phyloP scores from a whole-genome alignment of 176 grass and related monocot species.

The Metroxylon sagu region DNA sequence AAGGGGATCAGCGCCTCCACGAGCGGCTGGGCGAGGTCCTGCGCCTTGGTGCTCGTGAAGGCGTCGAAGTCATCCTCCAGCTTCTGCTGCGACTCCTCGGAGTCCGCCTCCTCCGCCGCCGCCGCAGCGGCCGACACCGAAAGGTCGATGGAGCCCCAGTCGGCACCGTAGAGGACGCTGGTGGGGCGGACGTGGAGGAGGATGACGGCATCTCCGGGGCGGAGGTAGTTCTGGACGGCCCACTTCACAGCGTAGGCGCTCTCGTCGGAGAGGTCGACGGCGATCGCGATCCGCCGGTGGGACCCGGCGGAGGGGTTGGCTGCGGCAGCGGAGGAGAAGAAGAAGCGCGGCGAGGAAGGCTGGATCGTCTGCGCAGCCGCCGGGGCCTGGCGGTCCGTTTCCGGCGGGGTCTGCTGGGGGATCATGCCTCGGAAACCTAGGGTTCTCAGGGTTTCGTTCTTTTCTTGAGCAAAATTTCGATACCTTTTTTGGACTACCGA shows the following conservation, averaged over 20 bases:
- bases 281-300: conserved; percentile 85
- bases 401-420: conserved; percentile 22
- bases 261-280: conserved; percentile 84
- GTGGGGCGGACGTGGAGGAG: conserved; percentile 89
- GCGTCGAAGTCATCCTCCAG: conserved; percentile 75
- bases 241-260: conserved; percentile 70
- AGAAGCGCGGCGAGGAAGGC: conserved; percentile 63
- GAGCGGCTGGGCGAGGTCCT: conserved; percentile 66
- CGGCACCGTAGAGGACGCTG: conserved; percentile 80
- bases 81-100: conserved; percentile 55
- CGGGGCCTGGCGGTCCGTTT: conserved; percentile 38
- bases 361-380: conserved; percentile 50
- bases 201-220: conserved; percentile 81
- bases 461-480: no score
- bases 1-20: conserved; percentile 62
- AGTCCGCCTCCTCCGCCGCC: conserved; percentile 25
- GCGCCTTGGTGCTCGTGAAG: conserved; percentile 58
- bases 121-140: conserved; percentile 29
- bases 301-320: conserved; percentile 30
- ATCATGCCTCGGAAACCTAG: conserved; percentile 3
- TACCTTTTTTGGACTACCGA: no score
- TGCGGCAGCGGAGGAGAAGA: conserved; percentile 56
- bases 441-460: conserved; percentile 10
- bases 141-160: conserved; percentile 77
- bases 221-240: conserved; percentile 94